These are phyloP conservation scores for Tuber melanosporum DNA, from an alignment of 495 filamentous ascomycete species.

Conservation along the genomic window DNA sequence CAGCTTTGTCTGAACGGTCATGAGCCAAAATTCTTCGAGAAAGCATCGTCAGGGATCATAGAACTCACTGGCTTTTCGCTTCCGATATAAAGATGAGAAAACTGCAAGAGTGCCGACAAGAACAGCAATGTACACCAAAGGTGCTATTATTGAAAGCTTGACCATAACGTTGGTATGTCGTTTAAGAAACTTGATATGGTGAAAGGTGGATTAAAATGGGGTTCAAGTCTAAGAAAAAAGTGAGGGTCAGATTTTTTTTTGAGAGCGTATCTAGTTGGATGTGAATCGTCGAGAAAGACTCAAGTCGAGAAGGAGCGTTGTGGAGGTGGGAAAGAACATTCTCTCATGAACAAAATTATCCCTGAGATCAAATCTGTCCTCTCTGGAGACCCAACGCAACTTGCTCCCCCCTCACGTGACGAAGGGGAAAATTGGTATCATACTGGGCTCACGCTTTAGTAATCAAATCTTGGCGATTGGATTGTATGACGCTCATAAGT, in stretches of 20 bases:
- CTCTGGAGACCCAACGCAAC: background rate
- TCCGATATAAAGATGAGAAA: constrained; percentile 87
- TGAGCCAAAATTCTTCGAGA: constrained; percentile 1
- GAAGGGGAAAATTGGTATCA: background rate
- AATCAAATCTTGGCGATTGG: background rate
- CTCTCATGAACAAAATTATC: background rate
- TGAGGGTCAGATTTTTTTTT: background rate
- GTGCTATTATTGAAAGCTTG: constrained; percentile 40
- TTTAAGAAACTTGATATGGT: background rate
- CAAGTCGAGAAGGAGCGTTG: constrained; percentile 1
- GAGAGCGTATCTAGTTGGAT: constrained; percentile 17
- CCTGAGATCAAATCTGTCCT: constrained; percentile 4
- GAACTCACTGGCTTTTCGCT: constrained; percentile 76
- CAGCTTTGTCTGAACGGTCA: constrained; percentile 56
- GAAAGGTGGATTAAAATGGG: constrained; percentile 3
- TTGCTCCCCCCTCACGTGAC: background rate
- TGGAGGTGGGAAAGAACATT: background rate
- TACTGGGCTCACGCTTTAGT: background rate
- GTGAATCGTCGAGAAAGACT: constrained; percentile 19
- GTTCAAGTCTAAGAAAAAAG: background rate
- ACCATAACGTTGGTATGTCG: constrained; percentile 22
- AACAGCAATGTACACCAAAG: constrained; percentile 73
- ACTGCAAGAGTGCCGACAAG: constrained; percentile 80
- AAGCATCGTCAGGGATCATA: constrained; percentile 5
- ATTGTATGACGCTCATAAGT: background rate